Conservation (phyloP, 352 stramenopile species). For the Pythium dissotocum region DNA sequence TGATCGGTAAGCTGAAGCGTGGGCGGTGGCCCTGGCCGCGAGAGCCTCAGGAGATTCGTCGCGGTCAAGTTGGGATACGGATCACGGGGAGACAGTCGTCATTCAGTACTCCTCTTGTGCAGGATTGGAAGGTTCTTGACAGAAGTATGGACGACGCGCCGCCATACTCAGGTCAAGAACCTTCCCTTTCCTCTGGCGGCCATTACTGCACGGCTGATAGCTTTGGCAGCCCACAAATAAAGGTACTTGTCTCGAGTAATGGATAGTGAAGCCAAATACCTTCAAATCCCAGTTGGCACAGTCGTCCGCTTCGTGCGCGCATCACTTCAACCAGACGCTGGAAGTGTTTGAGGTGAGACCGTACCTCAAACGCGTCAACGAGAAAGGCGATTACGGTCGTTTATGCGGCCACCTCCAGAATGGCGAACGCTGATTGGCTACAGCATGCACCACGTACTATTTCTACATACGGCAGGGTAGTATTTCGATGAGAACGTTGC, state of each 20-base stretch:
- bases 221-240: neutral
- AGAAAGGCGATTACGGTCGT: neutral
- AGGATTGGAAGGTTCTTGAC: neutral
- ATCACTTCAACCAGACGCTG: neutral
- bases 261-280: conserved; percentile 15
- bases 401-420: neutral
- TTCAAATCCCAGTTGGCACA: conserved; percentile 6
- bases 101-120: neutral
- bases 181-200: neutral
- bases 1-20: neutral
- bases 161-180: neutral
- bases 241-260: conserved; percentile 13
- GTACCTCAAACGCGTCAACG: neutral
- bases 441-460: too few species aligned
- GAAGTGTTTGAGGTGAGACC: neutral
- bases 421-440: neutral
- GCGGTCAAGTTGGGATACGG: neutral
- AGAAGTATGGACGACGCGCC: neutral
- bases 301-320: too few species aligned
- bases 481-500: too few species aligned
- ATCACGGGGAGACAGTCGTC: neutral
- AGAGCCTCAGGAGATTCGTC: neutral
- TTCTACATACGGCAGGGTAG: too few species aligned
- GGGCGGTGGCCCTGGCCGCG: too few species aligned
- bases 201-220: neutral